phyloP scores from a whole-genome alignment of 441 rosid genomes.

The Metrosideros polymorpha region DNA sequence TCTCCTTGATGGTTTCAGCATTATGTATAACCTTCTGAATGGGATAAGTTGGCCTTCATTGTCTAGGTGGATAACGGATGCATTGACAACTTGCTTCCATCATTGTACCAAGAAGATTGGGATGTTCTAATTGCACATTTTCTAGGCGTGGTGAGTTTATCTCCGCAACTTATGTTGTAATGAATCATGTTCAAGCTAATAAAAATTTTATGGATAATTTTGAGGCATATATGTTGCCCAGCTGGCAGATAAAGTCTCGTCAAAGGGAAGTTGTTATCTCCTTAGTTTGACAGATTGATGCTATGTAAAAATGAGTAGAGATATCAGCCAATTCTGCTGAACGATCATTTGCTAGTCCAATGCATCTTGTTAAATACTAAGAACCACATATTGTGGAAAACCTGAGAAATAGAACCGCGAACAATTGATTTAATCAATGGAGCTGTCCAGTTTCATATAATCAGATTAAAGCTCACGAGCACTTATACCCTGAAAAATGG shows the following conservation, averaged over 20 bases:
- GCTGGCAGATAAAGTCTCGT: neutral
- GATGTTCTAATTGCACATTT: constrained; percentile 97
- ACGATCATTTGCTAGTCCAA: neutral
- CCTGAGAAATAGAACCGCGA: neutral
- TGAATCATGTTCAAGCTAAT: neutral
- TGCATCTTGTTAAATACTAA: neutral
- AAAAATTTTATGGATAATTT: neutral
- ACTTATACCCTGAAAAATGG: neutral
- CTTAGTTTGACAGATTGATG: neutral
- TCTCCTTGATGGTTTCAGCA: neutral
- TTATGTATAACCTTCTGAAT: neutral
- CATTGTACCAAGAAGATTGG: constrained; percentile 81
- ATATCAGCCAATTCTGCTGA: neutral
- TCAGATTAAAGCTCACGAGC: neutral
- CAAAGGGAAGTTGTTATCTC: neutral
- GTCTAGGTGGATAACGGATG: constrained; percentile 93
- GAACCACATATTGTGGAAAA: neutral
- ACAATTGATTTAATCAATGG: neutral
- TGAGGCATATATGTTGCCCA: neutral
- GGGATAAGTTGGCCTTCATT: neutral
- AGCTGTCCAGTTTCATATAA: neutral
- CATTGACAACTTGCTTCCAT: constrained; percentile 70
- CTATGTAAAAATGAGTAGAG: neutral
- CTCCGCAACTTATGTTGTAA: neutral
- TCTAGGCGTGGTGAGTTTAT: constrained; percentile 84